Conservation (phyloP, 305 asterid species). For the Rubia balearica region DNA sequence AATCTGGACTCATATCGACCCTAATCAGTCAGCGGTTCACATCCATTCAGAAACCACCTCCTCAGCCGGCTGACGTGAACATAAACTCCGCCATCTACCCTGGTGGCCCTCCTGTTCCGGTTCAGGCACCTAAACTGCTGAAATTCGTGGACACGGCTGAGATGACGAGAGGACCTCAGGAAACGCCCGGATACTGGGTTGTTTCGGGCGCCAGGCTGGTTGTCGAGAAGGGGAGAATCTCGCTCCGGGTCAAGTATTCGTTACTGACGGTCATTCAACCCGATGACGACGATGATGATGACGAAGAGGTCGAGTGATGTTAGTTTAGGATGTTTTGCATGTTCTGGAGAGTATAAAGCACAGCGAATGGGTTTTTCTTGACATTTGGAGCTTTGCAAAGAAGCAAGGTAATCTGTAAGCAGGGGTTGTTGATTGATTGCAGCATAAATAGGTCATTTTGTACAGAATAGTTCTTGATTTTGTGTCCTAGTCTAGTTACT, state of each 20-base stretch:
- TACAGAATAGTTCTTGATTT: not conserved
- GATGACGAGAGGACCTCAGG: slow-evolving; percentile 94
- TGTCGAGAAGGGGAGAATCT: slow-evolving; percentile 85
- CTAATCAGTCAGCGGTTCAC: slow-evolving; percentile 86
- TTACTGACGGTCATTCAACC: slow-evolving; percentile 64
- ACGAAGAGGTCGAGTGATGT: slow-evolving; percentile 27
- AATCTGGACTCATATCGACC: slow-evolving; percentile 91
- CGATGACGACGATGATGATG: slow-evolving; percentile 87
- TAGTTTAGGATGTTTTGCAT: slow-evolving; percentile 15
- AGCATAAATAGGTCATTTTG: not conserved
- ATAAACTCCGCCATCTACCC: slow-evolving; percentile 92
- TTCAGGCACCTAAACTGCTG: slow-evolving; percentile 66
- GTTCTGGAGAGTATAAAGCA: slow-evolving; percentile 7
- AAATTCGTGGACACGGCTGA: slow-evolving; percentile 84
- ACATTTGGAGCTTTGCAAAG: slow-evolving; percentile 10
- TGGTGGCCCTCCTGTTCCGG: slow-evolving; percentile 86
- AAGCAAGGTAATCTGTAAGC: slow-evolving; percentile 1
- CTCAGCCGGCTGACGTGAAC: slow-evolving; percentile 82
- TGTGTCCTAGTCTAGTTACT: not conserved
- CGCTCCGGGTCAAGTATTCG: slow-evolving; percentile 73
- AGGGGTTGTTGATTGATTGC: not conserved
- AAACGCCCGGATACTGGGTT: slow-evolving; percentile 95
- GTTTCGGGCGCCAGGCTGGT: slow-evolving; percentile 91
- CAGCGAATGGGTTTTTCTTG: not conserved
- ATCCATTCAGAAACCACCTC: slow-evolving; percentile 65